Percentiles rank a stretch among this genome's conserved stretches.
Conservation (phyloP, 108 stramenopile genomes). For the Cyclostephanos invisitatus region DNA sequence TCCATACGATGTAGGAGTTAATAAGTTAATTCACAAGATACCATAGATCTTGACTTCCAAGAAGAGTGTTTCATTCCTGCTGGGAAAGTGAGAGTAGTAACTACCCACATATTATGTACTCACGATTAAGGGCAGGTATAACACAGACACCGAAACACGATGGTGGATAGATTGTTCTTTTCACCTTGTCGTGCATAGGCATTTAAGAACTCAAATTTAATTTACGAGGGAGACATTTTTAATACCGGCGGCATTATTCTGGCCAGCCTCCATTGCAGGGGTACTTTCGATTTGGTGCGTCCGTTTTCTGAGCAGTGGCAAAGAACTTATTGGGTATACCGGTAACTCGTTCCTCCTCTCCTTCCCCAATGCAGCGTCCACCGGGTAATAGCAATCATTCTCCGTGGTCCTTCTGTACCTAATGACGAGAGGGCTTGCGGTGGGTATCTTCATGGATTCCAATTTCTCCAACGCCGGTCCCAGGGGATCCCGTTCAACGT, state of each 20-base stretch:
- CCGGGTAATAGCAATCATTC: conserved; percentile 16
- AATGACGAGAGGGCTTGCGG: conserved; percentile 55
- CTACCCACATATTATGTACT: neutral
- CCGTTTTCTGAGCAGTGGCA: conserved; percentile 11
- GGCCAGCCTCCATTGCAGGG: neutral
- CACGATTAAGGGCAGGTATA: neutral
- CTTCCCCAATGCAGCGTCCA: conserved; percentile 11
- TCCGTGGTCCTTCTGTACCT: conserved; percentile 29
- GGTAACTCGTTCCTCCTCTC: conserved; percentile 16
- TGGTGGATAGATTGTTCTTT: neutral
- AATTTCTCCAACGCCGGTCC: conserved; percentile 51
- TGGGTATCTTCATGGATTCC: conserved; percentile 55
- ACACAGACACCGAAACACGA: neutral
- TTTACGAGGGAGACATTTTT: neutral
- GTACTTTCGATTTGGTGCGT: neutral
- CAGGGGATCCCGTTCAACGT: conserved; percentile 51
- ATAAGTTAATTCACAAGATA: neutral
- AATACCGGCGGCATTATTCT: neutral
- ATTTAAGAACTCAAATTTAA: neutral
- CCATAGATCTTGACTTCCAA: neutral
- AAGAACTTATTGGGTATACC: conserved; percentile 23
- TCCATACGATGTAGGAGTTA: neutral
- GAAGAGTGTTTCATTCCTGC: neutral
- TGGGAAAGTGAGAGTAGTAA: neutral
- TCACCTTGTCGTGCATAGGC: neutral